Conservation (phyloP, 441 rosid genomes). For the Erodium chrysanthum region DNA sequence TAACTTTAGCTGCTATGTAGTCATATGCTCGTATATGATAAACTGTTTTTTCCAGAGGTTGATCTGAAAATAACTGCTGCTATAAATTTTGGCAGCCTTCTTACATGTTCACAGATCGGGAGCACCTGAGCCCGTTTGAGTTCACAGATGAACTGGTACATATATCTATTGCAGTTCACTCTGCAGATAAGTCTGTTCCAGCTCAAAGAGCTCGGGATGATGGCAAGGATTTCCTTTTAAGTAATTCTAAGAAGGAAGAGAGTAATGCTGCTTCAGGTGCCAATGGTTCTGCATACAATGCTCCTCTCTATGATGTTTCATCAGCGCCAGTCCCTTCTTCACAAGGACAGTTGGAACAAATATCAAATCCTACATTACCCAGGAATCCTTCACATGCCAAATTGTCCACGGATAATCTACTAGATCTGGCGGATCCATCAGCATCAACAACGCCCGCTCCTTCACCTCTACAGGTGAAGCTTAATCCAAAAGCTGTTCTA, state of each 20-base stretch:
- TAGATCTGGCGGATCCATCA: constrained; percentile 53
- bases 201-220: constrained; percentile 66
- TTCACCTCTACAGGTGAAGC: constrained; percentile 58
- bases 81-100: constrained; percentile 59
- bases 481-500: constrained; percentile 61
- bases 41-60: neutral
- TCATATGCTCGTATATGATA: neutral
- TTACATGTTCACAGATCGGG: constrained; percentile 92
- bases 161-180: constrained; percentile 53
- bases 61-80: constrained; percentile 15
- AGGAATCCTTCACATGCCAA: constrained; percentile 24
- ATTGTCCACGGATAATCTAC: constrained; percentile 70
- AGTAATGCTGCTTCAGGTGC: constrained; percentile 29
- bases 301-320: constrained; percentile 50
- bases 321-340: constrained; percentile 22
- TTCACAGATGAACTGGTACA: constrained; percentile 69
- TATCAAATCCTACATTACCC: constrained; percentile 29
- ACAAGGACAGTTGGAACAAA: no score
- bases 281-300: constrained; percentile 58
- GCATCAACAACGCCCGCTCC: constrained; percentile 36
- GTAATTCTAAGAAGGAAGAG: constrained; percentile 81
- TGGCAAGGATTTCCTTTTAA: constrained; percentile 78
- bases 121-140: constrained; percentile 84
- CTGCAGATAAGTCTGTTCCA: constrained; percentile 44
- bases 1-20: neutral